Base-by-base conservation (phyloP, 805 yeast genomes). In the Ogataea polymorpha region DNA sequence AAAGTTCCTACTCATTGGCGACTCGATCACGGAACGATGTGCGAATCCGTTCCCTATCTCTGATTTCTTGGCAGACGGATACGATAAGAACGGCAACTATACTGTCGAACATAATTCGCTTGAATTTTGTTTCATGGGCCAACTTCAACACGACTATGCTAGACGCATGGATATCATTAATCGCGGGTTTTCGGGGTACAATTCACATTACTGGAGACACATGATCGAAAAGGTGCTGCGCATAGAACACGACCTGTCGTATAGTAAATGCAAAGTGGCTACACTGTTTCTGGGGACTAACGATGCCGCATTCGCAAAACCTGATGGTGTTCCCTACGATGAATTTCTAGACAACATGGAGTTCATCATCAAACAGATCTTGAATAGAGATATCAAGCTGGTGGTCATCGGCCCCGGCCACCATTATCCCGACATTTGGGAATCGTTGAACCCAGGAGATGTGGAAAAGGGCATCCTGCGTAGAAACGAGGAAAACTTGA, bases 121-220 rank as follows among this genome's bases (percentile, higher is more conserved):
- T 12, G 52, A 48, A 17, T 55, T 53, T 37, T 45, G 46, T n/a
- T 37, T 55, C 13, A 55, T 53, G 6, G 47, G 50, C 13, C 59
- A 58, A 20, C 48, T 59, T 12, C 51, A 50, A 25, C 47, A 49
- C 20, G 58, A 48, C 23, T 83, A 83, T 55, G 62, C 70, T 2
- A 70, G 95, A 21, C 73, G 71, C 53, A 50, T 85, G 45, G 93
- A 85, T 51, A 67, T 88, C 3, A 56, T 87, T 3, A 78, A 75
- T 32, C 67, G 95, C 44, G 96, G 96, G 0, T 86, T 68, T 54
- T 61, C 80, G 1, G 96, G 96, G 0, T 87, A 84, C 63, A 86
- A 74, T 54, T 66, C 88, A 0, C 71, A 74, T 18, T 80, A 80
- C 63, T 86, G 76, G 3, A 57, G 65, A 18, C 59, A 66, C 38